Conservation (phyloP, 2,329 filamentous ascomycete species). For the Beauveria australis region DNA sequence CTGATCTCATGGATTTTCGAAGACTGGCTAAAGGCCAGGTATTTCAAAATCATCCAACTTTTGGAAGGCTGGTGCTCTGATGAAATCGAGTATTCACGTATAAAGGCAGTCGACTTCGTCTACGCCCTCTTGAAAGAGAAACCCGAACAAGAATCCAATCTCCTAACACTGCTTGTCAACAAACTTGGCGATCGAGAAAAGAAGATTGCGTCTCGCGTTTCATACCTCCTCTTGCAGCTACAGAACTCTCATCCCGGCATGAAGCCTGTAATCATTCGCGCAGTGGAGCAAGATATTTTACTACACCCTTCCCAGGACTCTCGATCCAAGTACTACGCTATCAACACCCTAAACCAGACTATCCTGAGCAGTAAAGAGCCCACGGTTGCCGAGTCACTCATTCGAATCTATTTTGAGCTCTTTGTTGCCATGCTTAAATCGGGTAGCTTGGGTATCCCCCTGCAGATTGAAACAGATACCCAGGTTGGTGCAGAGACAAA, state of each 20-base stretch:
- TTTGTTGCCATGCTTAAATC: constrained; percentile 77
- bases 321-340: constrained; percentile 88
- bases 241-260: constrained; percentile 85
- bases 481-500: constrained; percentile 24
- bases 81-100: constrained; percentile 88
- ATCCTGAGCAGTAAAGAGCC: constrained; percentile 82
- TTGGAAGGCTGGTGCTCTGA: constrained; percentile 91
- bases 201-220: constrained; percentile 90
- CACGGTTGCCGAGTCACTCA: constrained; percentile 66
- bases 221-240: constrained; percentile 86
- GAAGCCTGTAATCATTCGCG: constrained; percentile 79
- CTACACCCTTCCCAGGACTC: constrained; percentile 80
- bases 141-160: constrained; percentile 92
- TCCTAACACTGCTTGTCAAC: constrained; percentile 85
- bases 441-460: constrained; percentile 27
- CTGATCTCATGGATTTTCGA: constrained; percentile 86
- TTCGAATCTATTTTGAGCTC: constrained; percentile 86
- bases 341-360: constrained; percentile 96
- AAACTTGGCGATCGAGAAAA: constrained; percentile 93
- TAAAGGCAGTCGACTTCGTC: constrained; percentile 80
- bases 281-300: constrained; percentile 79
- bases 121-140: constrained; percentile 90
- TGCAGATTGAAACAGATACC: constrained; percentile 37
- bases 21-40: constrained; percentile 88
- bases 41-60: constrained; percentile 87